Base-by-base conservation (phyloP, 805 yeast species). In the Henningerozyma blattae region DNA sequence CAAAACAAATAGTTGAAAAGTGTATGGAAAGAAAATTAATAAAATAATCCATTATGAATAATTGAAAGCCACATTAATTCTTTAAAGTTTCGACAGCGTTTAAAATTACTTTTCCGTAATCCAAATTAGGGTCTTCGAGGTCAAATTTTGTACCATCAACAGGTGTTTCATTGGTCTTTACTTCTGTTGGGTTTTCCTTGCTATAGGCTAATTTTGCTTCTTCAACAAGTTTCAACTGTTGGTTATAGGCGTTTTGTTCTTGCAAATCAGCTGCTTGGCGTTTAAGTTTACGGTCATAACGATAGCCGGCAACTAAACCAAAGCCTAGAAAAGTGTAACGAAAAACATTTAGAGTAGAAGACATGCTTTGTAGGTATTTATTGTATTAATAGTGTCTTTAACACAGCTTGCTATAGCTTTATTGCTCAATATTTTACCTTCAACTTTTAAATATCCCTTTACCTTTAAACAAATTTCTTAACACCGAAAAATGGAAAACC, bases 321-420 rank as follows among this genome's bases (percentile, higher is more conserved):
- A 84, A 74, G 35, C 82, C 89, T 47, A 89, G 72, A 35, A 93
- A 79, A 47, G 94, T 68, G 77, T 91, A 89, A 77, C 97, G 84
- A 56, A 87, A 73, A 54, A 87, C 75, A 60, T 70, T 70, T 36
- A 65, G 56, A 34, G 72, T 62, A 34, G n/a, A n/a, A n/a, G 73
- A 67, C 75, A 69, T 68, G 4, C 14, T 33, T 18, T 15, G n/a
- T n/a, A n/a, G n/a, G n/a, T n/a, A n/a, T n/a, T n/a, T n/a, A n/a
- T n/a, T n/a, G n/a, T n/a, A n/a, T n/a, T n/a, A n/a, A n/a, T n/a
- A n/a, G n/a, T n/a, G n/a, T n/a, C n/a, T n/a, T n/a, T n/a, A n/a
- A n/a, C n/a, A n/a, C n/a, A n/a, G n/a, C n/a, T n/a, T n/a, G n/a
- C n/a, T n/a, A n/a, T n/a, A n/a, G n/a, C n/a, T n/a, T n/a, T n/a